Conservation (phyloP, 225 moss, liverwort and hornwort genomes). For the Polytrichum formosum region DNA sequence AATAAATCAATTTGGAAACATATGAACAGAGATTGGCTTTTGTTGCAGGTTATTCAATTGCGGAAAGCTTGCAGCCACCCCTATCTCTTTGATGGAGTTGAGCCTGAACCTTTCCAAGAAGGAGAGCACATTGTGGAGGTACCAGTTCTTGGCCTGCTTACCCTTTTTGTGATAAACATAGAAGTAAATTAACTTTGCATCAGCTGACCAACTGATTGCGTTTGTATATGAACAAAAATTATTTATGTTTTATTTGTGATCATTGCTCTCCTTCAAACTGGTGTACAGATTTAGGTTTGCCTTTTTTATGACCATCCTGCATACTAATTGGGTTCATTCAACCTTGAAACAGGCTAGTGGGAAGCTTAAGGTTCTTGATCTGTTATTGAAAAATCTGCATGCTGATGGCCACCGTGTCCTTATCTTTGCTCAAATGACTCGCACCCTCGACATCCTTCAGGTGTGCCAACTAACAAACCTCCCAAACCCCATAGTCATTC, state of each 20-base stretch:
- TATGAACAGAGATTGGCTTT: constrained; percentile 6
- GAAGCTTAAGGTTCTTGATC: constrained; percentile 74
- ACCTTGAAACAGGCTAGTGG: constrained; percentile 72
- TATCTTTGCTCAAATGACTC: constrained; percentile 92
- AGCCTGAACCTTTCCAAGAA: constrained; percentile 93
- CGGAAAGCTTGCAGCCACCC: constrained; percentile 96
- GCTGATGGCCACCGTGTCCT: constrained; percentile 76
- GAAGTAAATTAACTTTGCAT: no score
- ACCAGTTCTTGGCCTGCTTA: constrained; percentile 7
- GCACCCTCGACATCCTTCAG: constrained; percentile 95
- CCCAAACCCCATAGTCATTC: background rate
- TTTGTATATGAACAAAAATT: no score
- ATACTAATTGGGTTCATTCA: background rate
- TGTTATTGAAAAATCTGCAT: constrained; percentile 61
- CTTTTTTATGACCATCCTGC: no score
- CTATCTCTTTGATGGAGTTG: constrained; percentile 90
- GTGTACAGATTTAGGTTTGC: no score
- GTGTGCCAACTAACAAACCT: constrained; percentile 25
- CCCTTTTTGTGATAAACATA: no score
- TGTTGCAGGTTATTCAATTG: constrained; percentile 80
- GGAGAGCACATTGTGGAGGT: constrained; percentile 92
- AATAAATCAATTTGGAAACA: background rate
- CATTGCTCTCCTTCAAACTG: no score
- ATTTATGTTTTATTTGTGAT: no score
- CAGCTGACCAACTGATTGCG: no score